A percentile compares a stretch with the other conserved stretches of the same genome.
Conservation (phyloP, 495 filamentous ascomycete species). For the Pseudoneurospora amorphoporcata region DNA sequence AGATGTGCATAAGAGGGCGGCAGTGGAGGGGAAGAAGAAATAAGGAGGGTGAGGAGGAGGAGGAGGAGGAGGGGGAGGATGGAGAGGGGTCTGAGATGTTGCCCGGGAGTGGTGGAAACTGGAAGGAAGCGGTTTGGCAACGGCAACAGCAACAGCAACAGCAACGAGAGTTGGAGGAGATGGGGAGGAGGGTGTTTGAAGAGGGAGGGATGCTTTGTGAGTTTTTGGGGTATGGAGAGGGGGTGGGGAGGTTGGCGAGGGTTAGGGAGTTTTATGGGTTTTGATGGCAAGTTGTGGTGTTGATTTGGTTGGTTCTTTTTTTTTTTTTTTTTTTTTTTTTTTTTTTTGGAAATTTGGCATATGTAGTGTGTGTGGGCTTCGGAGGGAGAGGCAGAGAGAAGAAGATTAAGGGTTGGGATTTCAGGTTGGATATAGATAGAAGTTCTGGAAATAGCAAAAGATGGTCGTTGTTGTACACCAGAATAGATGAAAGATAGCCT, state of each 20-base stretch:
- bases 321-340: too few relatives aligned
- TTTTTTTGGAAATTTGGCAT: neutral
- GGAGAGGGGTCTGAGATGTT: neutral
- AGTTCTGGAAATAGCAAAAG: neutral
- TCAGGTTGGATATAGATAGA: neutral
- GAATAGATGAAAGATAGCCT: neutral
- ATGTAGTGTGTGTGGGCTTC: neutral
- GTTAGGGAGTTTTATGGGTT: neutral
- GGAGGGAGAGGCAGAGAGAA: too few relatives aligned
- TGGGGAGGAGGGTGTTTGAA: neutral
- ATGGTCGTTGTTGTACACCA: neutral
- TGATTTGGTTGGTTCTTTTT: too few relatives aligned
- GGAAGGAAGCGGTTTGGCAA: neutral
- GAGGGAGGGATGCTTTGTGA: slow-evolving; percentile 2
- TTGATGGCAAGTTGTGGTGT: neutral
- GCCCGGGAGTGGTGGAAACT: neutral
- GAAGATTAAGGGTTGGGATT: neutral
- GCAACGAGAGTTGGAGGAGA: too few relatives aligned
- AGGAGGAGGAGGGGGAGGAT: neutral
- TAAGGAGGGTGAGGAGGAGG: neutral
- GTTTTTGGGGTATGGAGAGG: neutral
- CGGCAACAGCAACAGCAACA: neutral
- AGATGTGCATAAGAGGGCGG: too few relatives aligned
- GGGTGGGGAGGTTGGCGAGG: neutral
- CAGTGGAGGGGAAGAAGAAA: neutral